Percentiles rank a stretch among this genome's conserved stretches.
phyloP scores from a whole-genome alignment of 2,329 filamentous ascomycete species.

The Cercospora nicotianae region DNA sequence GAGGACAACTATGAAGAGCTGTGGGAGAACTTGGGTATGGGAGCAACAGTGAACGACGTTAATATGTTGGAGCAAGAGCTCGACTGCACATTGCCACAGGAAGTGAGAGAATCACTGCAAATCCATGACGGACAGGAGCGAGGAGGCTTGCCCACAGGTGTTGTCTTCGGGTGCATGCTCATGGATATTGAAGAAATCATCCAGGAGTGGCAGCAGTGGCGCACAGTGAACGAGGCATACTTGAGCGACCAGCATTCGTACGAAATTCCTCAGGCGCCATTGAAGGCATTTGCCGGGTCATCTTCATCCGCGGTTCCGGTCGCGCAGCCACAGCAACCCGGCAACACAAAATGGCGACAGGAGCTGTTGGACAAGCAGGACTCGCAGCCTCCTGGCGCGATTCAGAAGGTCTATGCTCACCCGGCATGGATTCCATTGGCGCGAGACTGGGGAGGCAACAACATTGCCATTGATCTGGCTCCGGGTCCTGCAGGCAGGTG shows the following conservation, averaged over 20 bases:
- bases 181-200: slow-evolving; percentile 98
- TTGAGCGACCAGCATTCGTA: slow-evolving; percentile 58
- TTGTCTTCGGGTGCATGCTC: slow-evolving; percentile 92
- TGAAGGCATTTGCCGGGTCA: slow-evolving; percentile 68
- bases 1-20: slow-evolving; percentile 95
- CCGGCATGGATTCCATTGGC: slow-evolving; percentile 94
- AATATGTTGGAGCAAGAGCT: slow-evolving; percentile 96
- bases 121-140: slow-evolving; percentile 97
- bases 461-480: slow-evolving; percentile 87
- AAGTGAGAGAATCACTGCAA: slow-evolving; percentile 87
- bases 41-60: slow-evolving; percentile 88
- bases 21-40: slow-evolving; percentile 88
- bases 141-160: slow-evolving; percentile 83
- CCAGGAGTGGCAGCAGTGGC: slow-evolving; percentile 97
- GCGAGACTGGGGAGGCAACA: slow-evolving; percentile 98
- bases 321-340: slow-evolving; percentile 40
- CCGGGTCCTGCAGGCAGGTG: slow-evolving; percentile 87
- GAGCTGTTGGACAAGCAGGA: slow-evolving; percentile 82
- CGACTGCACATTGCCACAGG: slow-evolving; percentile 88
- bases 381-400: slow-evolving; percentile 78
- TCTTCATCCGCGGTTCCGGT: slow-evolving; percentile 58
- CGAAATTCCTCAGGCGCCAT: slow-evolving; percentile 63
- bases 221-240: slow-evolving; percentile 87
- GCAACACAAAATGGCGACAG: slow-evolving; percentile 67
- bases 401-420: slow-evolving; percentile 92